A percentile compares a stretch with the other conserved stretches of the same genome.
Evolutionary conservation across 2,329 filamentous ascomycete species (phyloP).

Genomic region (Zymoseptoria pseudotritici): DNA sequence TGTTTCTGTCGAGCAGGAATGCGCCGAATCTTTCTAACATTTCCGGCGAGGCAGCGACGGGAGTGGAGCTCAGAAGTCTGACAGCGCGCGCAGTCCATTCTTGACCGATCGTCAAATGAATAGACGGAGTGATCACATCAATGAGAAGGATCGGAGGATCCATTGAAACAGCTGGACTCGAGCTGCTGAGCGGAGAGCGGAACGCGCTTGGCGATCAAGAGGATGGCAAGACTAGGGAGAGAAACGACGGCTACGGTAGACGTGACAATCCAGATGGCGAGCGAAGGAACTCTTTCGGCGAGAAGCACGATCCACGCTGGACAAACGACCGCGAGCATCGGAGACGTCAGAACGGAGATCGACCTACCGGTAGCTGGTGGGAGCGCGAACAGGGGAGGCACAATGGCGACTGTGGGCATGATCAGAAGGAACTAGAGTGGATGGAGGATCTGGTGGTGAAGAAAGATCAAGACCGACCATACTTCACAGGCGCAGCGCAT

Average conservation of each 20-base stretch:
- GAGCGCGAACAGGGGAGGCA: constrained; percentile 25
- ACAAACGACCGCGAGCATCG: constrained; percentile 32
- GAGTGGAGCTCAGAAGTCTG: constrained; percentile 29
- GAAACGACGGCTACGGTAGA: constrained; percentile 45
- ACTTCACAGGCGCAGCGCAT: too few species aligned
- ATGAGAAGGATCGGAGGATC: constrained; percentile 31
- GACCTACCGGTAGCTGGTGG: constrained; percentile 43
- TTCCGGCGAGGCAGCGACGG: constrained; percentile 27
- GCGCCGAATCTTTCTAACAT: constrained; percentile 33
- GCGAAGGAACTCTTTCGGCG: constrained; percentile 57
- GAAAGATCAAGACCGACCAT: constrained; percentile 48
- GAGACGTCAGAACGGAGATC: constrained; percentile 32
- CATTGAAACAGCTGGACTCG: constrained; percentile 68
- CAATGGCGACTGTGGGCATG: constrained; percentile 46
- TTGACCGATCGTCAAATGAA: constrained; percentile 38
- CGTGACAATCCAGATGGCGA: constrained; percentile 38
- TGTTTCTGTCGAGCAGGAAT: constrained; percentile 68
- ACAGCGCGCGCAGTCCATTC: constrained; percentile 31
- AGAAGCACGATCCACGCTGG: constrained; percentile 65
- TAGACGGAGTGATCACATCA: constrained; percentile 29
- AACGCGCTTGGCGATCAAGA: constrained; percentile 42
- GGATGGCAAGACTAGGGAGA: constrained; percentile 55
- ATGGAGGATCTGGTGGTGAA: constrained; percentile 57
- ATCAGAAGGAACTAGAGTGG: constrained; percentile 85
- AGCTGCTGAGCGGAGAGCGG: constrained; percentile 52